Evolutionary conservation across 176 grass and related monocot genomes (phyloP).

Genomic region (Musa troglodytarum): DNA sequence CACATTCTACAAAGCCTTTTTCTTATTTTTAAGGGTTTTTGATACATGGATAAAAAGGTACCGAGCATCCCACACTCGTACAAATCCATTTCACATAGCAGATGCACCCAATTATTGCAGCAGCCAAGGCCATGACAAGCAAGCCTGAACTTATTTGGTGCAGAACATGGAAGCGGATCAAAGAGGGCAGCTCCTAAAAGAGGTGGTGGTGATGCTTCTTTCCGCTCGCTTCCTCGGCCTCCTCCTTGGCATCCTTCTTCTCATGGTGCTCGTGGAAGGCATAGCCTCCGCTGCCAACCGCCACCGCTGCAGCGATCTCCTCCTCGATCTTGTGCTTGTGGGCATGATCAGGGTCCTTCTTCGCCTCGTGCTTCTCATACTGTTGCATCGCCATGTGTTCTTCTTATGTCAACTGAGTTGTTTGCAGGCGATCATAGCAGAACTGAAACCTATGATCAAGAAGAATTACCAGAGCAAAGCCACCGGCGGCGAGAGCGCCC

Average conservation of each 20-base stretch:
- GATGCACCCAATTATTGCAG: no score
- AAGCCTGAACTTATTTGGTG: no score
- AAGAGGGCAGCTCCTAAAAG: background rate
- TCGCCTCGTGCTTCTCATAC: conserved; percentile 15
- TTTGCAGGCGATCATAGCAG: no score
- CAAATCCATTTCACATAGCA: no score
- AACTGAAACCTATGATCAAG: background rate
- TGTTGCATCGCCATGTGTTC: background rate
- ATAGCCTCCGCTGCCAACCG: conserved; percentile 3
- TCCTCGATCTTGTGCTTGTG: conserved; percentile 11
- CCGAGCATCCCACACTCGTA: no score
- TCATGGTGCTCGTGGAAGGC: conserved; percentile 12
- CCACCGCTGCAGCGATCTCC: background rate
- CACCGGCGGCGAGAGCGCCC: conserved; percentile 44
- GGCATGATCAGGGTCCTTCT: conserved; percentile 7
- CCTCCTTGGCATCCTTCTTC: conserved; percentile 6
- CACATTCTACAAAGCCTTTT: no score
- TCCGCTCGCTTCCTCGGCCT: background rate
- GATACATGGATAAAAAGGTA: no score
- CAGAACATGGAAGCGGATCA: no score
- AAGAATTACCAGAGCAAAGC: conserved; percentile 55
- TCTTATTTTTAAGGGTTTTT: no score
- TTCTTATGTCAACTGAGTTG: no score
- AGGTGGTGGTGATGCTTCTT: conserved; percentile 5
- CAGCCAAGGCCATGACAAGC: no score